Conservation (phyloP, 2,329 filamentous ascomycete genomes). For the Fusarium ambrosium region DNA sequence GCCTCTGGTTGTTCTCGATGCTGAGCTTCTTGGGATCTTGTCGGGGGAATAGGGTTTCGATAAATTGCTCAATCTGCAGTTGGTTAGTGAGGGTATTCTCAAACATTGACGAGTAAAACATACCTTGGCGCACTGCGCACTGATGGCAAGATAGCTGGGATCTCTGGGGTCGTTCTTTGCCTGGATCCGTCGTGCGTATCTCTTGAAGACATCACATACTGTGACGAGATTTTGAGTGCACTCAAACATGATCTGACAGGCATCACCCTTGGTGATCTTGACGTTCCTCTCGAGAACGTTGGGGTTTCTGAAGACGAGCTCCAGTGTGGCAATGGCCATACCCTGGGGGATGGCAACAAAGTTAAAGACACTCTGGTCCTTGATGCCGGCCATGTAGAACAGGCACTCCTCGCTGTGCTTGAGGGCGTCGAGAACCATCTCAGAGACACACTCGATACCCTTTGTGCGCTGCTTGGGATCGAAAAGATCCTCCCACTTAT, state of each 20-base stretch:
- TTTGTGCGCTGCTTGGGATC: slow-evolving; percentile 81
- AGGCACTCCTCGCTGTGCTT: slow-evolving; percentile 91
- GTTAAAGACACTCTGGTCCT: slow-evolving; percentile 98
- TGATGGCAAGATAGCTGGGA: slow-evolving; percentile 92
- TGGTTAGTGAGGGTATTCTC: slow-evolving; percentile 24
- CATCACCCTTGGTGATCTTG: slow-evolving; percentile 96
- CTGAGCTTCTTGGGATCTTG: slow-evolving; percentile 77
- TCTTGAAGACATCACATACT: slow-evolving; percentile 85
- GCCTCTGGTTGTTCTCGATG: slow-evolving; percentile 54
- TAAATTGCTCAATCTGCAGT: slow-evolving; percentile 88
- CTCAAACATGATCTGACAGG: slow-evolving; percentile 91
- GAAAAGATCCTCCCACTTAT: slow-evolving; percentile 91
- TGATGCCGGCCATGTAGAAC: slow-evolving; percentile 96
- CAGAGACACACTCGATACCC: slow-evolving; percentile 87
- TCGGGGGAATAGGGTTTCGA: slow-evolving; percentile 90
- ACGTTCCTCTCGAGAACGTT: slow-evolving; percentile 87
- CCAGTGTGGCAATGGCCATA: slow-evolving; percentile 97
- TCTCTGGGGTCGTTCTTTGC: slow-evolving; percentile 95
- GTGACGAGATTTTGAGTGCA: slow-evolving; percentile 90
- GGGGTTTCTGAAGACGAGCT: slow-evolving; percentile 92
- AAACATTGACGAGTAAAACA: not conserved
- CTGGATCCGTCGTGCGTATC: slow-evolving; percentile 84
- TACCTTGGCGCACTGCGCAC: slow-evolving; percentile 88
- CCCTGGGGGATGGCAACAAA: slow-evolving; percentile 96
- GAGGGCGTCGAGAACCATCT: slow-evolving; percentile 94